Evolutionary conservation across 148 eudicot species (phyloP).

Genomic region (Gaultheria prostrata): DNA sequence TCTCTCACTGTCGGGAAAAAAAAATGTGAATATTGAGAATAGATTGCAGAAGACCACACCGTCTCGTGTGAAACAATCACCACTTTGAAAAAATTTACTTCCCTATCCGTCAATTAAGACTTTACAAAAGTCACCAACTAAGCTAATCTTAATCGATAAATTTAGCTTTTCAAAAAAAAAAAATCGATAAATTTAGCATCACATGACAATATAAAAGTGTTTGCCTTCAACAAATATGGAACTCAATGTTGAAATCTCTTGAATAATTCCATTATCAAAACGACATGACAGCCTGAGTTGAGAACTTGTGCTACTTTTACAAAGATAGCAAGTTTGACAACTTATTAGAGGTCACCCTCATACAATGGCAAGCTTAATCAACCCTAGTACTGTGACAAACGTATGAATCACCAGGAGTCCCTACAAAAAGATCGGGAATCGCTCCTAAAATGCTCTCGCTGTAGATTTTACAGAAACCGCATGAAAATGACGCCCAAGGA

Average conservation of each 20-base stretch:
- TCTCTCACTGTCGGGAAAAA: too few species aligned
- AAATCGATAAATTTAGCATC: too few species aligned
- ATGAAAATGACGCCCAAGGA: background rate
- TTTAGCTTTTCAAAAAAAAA: too few species aligned
- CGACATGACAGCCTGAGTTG: background rate
- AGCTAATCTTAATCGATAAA: background rate
- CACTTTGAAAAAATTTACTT: background rate
- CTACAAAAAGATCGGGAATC: background rate
- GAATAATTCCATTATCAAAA: background rate
- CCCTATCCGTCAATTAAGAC: background rate
- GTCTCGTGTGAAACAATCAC: background rate
- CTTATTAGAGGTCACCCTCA: background rate
- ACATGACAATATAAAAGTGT: background rate
- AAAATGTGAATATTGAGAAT: too few species aligned
- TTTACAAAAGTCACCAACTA: background rate
- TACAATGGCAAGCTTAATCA: background rate
- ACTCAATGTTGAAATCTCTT: background rate
- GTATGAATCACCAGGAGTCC: background rate
- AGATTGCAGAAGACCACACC: background rate
- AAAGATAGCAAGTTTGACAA: background rate
- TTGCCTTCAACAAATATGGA: background rate
- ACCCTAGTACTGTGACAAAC: background rate
- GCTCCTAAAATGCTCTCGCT: background rate
- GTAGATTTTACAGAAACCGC: background rate
- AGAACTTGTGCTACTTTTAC: background rate